phyloP scores from a whole-genome alignment of 208 protist species.

The Crithidia acanthocephali region DNA sequence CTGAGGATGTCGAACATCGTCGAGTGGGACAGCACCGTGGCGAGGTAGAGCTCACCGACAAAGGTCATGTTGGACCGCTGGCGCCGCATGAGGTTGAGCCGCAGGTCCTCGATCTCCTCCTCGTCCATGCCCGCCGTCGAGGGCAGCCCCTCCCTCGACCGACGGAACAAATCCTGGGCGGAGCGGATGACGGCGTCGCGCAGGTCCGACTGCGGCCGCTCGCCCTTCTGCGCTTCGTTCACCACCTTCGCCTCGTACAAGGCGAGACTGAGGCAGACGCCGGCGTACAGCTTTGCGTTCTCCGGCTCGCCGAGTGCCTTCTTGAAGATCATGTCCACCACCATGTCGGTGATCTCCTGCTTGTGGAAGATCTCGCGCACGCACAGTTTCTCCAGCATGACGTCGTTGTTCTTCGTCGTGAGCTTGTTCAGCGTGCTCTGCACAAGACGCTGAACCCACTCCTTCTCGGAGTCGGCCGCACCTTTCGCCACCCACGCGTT shows the following conservation, averaged over 20 bases:
- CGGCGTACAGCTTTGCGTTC: conserved; percentile 82
- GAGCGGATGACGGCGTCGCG: conserved; percentile 70
- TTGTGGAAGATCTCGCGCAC: conserved; percentile 71
- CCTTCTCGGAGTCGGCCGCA: conserved; percentile 72
- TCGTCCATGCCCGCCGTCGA: conserved; percentile 41
- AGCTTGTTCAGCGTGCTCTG: conserved; percentile 88
- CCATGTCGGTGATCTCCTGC: conserved; percentile 54
- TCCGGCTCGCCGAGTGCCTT: conserved; percentile 90
- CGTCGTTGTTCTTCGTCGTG: conserved; percentile 69
- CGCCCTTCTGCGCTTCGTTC: conserved; percentile 20
- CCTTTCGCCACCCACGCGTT: conserved; percentile 83
- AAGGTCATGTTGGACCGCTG: conserved; percentile 91
- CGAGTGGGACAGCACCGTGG: conserved; percentile 64
- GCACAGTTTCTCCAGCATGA: conserved; percentile 64
- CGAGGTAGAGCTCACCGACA: conserved; percentile 84
- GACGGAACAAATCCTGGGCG: conserved; percentile 69
- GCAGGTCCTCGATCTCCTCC: conserved; percentile 68
- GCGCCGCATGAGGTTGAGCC: conserved; percentile 75
- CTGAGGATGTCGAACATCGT: conserved; percentile 81
- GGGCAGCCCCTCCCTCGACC: conserved; percentile 20
- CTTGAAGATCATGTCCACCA: conserved; percentile 78
- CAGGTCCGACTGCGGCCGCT: conserved; percentile 65
- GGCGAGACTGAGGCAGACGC: conserved; percentile 79
- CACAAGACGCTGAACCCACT: conserved; percentile 83
- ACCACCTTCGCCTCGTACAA: conserved; percentile 70